phyloP scores from a whole-genome alignment of 495 filamentous ascomycete genomes.

The Penicillium chermesinum region DNA sequence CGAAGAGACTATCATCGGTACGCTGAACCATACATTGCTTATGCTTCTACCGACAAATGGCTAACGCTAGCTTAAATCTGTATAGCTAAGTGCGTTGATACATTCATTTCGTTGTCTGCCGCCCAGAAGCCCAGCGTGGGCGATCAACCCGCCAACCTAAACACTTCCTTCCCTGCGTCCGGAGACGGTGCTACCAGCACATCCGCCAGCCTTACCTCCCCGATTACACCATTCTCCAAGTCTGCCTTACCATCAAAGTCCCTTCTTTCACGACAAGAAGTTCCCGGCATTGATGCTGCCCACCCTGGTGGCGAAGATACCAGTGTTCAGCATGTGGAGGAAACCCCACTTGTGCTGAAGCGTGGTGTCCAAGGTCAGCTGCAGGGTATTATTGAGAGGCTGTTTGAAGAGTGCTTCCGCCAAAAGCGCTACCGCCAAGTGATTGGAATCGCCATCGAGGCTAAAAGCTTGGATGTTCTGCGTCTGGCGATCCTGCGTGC shows the following conservation, averaged over 20 bases:
- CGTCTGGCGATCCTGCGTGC: conserved; percentile 77
- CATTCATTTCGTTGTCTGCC: conserved; percentile 85
- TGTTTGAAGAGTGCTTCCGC: conserved; percentile 87
- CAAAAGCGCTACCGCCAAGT: conserved; percentile 91
- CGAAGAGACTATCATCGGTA: conserved; percentile 92
- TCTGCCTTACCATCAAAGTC: conserved; percentile 86
- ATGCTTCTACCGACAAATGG: background rate
- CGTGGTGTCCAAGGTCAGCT: conserved; percentile 63
- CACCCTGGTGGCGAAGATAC: conserved; percentile 51
- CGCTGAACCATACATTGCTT: conserved; percentile 12
- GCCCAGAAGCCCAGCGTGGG: conserved; percentile 55
- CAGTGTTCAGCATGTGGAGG: conserved; percentile 44
- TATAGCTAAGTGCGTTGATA: conserved; percentile 88
- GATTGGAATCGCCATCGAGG: conserved; percentile 97
- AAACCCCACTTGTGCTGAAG: conserved; percentile 50
- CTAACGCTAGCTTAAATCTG: background rate
- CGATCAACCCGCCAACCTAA: conserved; percentile 59
- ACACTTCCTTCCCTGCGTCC: conserved; percentile 63
- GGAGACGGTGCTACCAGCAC: conserved; percentile 60
- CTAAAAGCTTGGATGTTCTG: conserved; percentile 85
- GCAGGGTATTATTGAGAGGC: conserved; percentile 73
- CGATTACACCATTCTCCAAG: conserved; percentile 91
- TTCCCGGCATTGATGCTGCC: conserved; percentile 51
- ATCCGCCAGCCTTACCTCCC: conserved; percentile 69
- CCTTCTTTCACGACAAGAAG: conserved; percentile 76